These are phyloP conservation scores for Hymenochaete sp. DNA, from an alignment of 1,284 basidiomycete species.

Conservation along the genomic window DNA sequence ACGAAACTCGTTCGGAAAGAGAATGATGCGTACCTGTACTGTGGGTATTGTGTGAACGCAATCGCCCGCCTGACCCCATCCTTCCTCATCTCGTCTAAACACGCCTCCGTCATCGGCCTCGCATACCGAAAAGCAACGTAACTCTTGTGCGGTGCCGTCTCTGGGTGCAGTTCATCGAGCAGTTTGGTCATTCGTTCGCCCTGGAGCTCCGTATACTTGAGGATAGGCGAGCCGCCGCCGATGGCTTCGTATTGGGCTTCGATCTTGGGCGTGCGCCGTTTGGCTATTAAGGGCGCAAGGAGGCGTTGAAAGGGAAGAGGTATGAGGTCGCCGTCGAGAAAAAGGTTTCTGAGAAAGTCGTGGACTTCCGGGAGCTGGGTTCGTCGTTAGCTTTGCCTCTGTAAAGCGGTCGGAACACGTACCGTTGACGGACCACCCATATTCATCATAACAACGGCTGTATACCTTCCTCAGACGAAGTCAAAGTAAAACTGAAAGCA, in stretches of 20 bases:
- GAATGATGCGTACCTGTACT: too few relatives aligned
- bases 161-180: slow-evolving; percentile 88
- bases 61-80: slow-evolving; percentile 92
- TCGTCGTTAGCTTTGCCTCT: not conserved
- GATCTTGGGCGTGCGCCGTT: slow-evolving; percentile 87
- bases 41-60: slow-evolving; percentile 98
- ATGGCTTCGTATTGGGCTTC: slow-evolving; percentile 93
- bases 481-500: slow-evolving; percentile 9
- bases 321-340: slow-evolving; percentile 93
- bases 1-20: too few relatives aligned
- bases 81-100: slow-evolving; percentile 75
- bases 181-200: slow-evolving; percentile 86
- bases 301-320: slow-evolving; percentile 88
- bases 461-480: not conserved
- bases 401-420: slow-evolving; percentile 23
- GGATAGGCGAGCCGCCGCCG: slow-evolving; percentile 97
- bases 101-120: slow-evolving; percentile 79
- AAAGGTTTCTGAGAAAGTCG: slow-evolving; percentile 89
- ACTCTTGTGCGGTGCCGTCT: slow-evolving; percentile 90
- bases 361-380: slow-evolving; percentile 74
- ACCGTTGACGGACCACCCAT: slow-evolving; percentile 97
- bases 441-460: slow-evolving; percentile 94
- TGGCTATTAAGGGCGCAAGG: slow-evolving; percentile 85
- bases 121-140: slow-evolving; percentile 96
- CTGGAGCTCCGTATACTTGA: slow-evolving; percentile 83